phyloP scores from a whole-genome alignment of 352 stramenopile genomes.

The Elongisporangium undulatum region DNA sequence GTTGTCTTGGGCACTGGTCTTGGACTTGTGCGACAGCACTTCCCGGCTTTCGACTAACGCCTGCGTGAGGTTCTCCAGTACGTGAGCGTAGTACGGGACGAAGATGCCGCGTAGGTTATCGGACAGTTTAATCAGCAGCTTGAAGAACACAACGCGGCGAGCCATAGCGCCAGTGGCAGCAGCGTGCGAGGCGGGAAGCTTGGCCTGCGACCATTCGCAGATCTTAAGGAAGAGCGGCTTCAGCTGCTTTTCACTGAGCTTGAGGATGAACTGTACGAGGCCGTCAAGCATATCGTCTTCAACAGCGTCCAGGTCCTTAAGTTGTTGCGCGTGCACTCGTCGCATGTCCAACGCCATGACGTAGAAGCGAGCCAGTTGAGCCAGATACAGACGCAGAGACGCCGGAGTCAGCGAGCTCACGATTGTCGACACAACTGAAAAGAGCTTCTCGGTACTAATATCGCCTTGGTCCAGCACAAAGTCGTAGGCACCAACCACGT shows the following conservation, averaged over 20 bases:
- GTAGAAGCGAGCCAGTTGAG: slow-evolving; percentile 82
- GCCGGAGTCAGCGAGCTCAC: slow-evolving; percentile 44
- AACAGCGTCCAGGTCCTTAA: slow-evolving; percentile 58
- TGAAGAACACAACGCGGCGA: slow-evolving; percentile 77
- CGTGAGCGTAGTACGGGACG: slow-evolving; percentile 83
- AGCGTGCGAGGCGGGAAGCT: slow-evolving; percentile 8
- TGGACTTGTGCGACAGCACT: slow-evolving; percentile 42
- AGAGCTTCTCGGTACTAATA: slow-evolving; percentile 54
- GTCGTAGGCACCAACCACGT: slow-evolving; percentile 64
- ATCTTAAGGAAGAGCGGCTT: slow-evolving; percentile 88
- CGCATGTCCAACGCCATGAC: slow-evolving; percentile 71
- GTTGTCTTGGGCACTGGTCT: slow-evolving; percentile 26
- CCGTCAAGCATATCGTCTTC: slow-evolving; percentile 78
- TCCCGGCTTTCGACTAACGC: slow-evolving; percentile 45
- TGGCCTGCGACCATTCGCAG: slow-evolving; percentile 65
- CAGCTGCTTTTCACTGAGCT: slow-evolving; percentile 87
- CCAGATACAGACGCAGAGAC: slow-evolving; percentile 56
- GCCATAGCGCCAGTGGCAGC: slow-evolving; percentile 5
- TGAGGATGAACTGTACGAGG: slow-evolving; percentile 79
- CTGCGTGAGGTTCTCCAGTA: slow-evolving; percentile 53
- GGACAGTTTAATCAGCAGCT: slow-evolving; percentile 75
- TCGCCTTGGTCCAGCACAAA: slow-evolving; percentile 52
- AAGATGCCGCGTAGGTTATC: slow-evolving; percentile 84
- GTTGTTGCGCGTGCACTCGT: slow-evolving; percentile 50
- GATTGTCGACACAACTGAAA: slow-evolving; percentile 65